Percentiles rank a stretch among this genome's conserved stretches.
Evolutionary conservation across 495 filamentous ascomycete species (phyloP).

Genomic region (Podospora anserina): DNA sequence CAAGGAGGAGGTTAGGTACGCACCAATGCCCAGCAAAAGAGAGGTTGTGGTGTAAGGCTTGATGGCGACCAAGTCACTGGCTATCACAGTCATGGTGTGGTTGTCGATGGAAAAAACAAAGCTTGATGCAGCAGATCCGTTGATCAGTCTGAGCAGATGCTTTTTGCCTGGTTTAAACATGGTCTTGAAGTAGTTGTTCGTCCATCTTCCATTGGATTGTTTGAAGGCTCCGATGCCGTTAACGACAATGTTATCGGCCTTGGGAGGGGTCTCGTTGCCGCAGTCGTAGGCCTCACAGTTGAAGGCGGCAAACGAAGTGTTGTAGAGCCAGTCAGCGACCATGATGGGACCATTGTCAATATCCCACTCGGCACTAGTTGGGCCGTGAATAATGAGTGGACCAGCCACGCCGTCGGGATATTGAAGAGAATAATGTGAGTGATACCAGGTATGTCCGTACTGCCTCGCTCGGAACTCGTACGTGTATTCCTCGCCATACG

Average conservation of each 20-base stretch:
- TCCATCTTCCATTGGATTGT: constrained; percentile 12
- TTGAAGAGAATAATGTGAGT: constrained; percentile 54
- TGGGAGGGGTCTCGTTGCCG: constrained; percentile 29
- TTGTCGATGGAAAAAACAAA: constrained; percentile 41
- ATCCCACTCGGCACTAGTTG: constrained; percentile 43
- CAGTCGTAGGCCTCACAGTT: constrained; percentile 45
- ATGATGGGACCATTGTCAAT: constrained; percentile 30
- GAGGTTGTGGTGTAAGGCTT: constrained; percentile 38
- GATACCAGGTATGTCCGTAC: constrained; percentile 58
- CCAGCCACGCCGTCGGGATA: constrained; percentile 49
- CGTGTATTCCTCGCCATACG: constrained; percentile 44
- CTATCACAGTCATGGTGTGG: constrained; percentile 48
- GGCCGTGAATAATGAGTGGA: constrained; percentile 42
- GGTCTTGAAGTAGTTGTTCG: constrained; percentile 12
- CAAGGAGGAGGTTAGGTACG: background rate
- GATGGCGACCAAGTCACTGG: constrained; percentile 48
- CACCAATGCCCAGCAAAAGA: constrained; percentile 56
- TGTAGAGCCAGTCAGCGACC: constrained; percentile 35
- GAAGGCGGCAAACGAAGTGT: constrained; percentile 25
- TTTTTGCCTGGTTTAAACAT: constrained; percentile 25
- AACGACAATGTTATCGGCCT: constrained; percentile 27
- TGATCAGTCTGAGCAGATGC: constrained; percentile 53
- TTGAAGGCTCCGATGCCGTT: constrained; percentile 37
- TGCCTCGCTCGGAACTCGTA: constrained; percentile 52
- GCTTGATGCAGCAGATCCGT: constrained; percentile 37